Evolutionary conservation across 345 rosid genomes (phyloP).

Genomic region (Geranium rotundifolium): DNA sequence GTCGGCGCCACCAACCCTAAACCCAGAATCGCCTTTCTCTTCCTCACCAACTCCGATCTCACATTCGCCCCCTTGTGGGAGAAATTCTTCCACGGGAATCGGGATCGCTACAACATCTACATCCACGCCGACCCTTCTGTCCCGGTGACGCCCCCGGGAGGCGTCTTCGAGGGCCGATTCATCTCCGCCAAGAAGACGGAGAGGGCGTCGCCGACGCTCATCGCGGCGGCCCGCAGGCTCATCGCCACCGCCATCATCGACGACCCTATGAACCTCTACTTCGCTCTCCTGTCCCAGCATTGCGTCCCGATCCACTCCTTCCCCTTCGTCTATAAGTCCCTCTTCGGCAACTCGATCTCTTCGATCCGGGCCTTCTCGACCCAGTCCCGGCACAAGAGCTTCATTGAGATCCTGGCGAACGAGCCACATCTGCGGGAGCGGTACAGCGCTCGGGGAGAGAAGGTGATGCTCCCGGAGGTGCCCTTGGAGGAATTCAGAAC

Average conservation of each 20-base stretch:
- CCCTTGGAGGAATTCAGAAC: slow-evolving; percentile 48
- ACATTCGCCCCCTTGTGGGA: slow-evolving; percentile 70
- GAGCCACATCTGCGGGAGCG: slow-evolving; percentile 56
- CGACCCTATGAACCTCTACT: slow-evolving; percentile 69
- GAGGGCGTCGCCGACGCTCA: slow-evolving; percentile 60
- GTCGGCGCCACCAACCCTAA: slow-evolving; percentile 24
- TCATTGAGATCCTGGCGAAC: slow-evolving; percentile 61
- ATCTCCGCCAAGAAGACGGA: slow-evolving; percentile 50
- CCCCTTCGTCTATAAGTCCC: slow-evolving; percentile 40
- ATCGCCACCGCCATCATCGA: slow-evolving; percentile 66
- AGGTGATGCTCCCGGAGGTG: slow-evolving; percentile 59
- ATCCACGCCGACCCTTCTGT: slow-evolving; percentile 63
- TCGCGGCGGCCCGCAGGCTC: slow-evolving; percentile 69
- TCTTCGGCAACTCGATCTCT: slow-evolving; percentile 28
- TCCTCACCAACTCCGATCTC: slow-evolving; percentile 82
- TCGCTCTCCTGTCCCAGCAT: slow-evolving; percentile 66
- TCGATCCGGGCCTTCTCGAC: slow-evolving; percentile 19
- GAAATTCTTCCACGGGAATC: slow-evolving; percentile 45
- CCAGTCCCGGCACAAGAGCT: slow-evolving; percentile 34
- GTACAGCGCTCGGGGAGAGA: slow-evolving; percentile 52
- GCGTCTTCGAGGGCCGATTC: slow-evolving; percentile 31
- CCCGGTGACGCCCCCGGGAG: slow-evolving; percentile 16
- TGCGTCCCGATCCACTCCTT: slow-evolving; percentile 88
- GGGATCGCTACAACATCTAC: slow-evolving; percentile 52
- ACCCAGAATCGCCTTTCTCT: slow-evolving; percentile 83